phyloP scores from a whole-genome alignment of 2,329 filamentous ascomycete genomes.

The Aspergillus ustus region DNA sequence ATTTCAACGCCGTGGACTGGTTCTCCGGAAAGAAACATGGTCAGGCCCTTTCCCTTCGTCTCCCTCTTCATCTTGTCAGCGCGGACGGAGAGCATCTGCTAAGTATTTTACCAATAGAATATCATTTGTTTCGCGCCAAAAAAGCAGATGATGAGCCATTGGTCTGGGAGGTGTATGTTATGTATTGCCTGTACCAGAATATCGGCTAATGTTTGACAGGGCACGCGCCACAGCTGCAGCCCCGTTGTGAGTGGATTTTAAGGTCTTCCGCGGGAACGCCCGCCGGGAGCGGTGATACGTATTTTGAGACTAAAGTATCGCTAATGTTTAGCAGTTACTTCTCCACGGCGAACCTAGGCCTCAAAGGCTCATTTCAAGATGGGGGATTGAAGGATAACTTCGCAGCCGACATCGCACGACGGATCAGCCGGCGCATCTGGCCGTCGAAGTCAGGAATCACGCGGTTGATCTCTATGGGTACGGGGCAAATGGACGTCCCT shows the following conservation, averaged over 20 bases:
- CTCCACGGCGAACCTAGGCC: conserved; percentile 19
- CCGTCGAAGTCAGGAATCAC: conserved; percentile 15
- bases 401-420: conserved; percentile 18
- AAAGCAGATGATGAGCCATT: conserved; percentile 17
- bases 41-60: not conserved
- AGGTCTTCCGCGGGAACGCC: too few relatives aligned
- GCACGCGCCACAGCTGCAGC: conserved; percentile 27
- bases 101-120: conserved; percentile 15
- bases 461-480: conserved; percentile 25
- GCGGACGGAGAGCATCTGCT: not conserved
- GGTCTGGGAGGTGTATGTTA: conserved; percentile 23
- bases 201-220: conserved; percentile 10
- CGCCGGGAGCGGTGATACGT: too few relatives aligned
- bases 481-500: conserved; percentile 6
- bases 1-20: conserved; percentile 24
- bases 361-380: conserved; percentile 22
- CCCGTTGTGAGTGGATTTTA: conserved; percentile 24
- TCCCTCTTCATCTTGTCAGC: not conserved
- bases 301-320: too few relatives aligned
- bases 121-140: conserved; percentile 18
- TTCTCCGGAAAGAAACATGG: conserved; percentile 11
- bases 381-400: conserved; percentile 23
- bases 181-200: too few relatives aligned
- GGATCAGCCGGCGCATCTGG: conserved; percentile 26
- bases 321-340: conserved; percentile 19